Evolutionary conservation across 208 protist genomes (phyloP).

Genomic region (Herpetomonas tarakana): DNA sequence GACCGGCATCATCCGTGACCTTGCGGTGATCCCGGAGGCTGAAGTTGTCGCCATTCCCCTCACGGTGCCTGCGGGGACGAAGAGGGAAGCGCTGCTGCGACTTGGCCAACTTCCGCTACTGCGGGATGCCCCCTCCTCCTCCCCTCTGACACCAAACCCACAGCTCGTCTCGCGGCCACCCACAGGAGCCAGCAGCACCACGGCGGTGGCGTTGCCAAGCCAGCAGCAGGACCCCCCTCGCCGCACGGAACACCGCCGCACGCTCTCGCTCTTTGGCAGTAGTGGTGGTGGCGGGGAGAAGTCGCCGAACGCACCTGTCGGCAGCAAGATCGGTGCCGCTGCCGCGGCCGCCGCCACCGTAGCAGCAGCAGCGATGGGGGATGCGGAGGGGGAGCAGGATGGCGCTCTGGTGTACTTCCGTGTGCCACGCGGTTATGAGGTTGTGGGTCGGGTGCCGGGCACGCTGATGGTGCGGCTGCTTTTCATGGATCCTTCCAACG

Average conservation of each 20-base stretch:
- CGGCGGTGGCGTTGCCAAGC: too few species aligned
- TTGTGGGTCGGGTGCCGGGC: slow-evolving; percentile 39
- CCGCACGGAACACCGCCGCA: neutral
- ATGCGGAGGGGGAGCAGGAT: too few species aligned
- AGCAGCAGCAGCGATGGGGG: too few species aligned
- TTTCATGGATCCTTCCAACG: slow-evolving; percentile 26
- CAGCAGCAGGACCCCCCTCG: too few species aligned
- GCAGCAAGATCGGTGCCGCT: too few species aligned
- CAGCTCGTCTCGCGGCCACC: too few species aligned
- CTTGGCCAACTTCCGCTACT: too few species aligned
- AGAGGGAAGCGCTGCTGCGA: neutral
- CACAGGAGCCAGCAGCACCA: too few species aligned
- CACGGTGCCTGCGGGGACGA: neutral
- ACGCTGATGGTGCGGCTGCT: slow-evolving; percentile 62
- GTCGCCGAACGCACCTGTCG: too few species aligned
- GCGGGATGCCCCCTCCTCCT: too few species aligned
- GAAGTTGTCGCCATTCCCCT: slow-evolving; percentile 11
- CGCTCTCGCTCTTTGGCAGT: neutral
- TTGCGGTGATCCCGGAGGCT: slow-evolving; percentile 10
- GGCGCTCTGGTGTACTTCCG: slow-evolving; percentile 36
- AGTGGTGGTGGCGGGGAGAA: neutral
- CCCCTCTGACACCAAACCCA: too few species aligned
- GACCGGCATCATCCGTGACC: slow-evolving; percentile 6
- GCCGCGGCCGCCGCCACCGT: too few species aligned
- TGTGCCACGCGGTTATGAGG: slow-evolving; percentile 60